Percentiles rank a stretch among this genome's conserved stretches.
Conservation (phyloP, 2,329 filamentous ascomycete genomes). For the Annulohypoxylon truncatum region DNA sequence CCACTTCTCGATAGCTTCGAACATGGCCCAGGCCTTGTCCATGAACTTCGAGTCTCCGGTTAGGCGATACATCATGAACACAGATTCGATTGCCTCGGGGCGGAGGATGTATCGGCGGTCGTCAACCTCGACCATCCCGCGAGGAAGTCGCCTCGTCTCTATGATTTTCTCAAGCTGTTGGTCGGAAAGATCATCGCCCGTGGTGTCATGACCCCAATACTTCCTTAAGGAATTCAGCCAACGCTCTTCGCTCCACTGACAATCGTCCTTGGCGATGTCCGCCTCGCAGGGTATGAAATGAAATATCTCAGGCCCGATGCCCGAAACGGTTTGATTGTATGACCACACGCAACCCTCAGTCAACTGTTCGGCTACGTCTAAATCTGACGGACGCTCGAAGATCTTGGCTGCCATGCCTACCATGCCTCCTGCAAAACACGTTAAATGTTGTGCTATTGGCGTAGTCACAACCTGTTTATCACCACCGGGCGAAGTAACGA, state of each 20-base stretch:
- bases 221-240: constrained; percentile 45
- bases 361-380: constrained; percentile 67
- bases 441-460: constrained; percentile 64
- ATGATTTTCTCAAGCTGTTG: constrained; percentile 52
- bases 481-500: constrained; percentile 43
- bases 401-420: constrained; percentile 70
- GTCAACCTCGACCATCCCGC: constrained; percentile 66
- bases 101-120: constrained; percentile 73
- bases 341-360: constrained; percentile 74
- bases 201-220: constrained; percentile 44
- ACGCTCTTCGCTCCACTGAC: constrained; percentile 48
- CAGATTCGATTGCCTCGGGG: constrained; percentile 83
- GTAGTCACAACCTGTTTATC: constrained; percentile 46
- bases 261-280: constrained; percentile 45
- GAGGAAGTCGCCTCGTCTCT: constrained; percentile 59
- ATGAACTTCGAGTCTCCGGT: constrained; percentile 74
- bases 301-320: constrained; percentile 72
- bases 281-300: constrained; percentile 57
- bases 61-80: constrained; percentile 81
- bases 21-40: constrained; percentile 81
- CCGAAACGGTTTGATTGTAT: constrained; percentile 67
- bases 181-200: constrained; percentile 40
- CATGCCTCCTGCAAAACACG: constrained; percentile 75
- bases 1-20: constrained; percentile 69
- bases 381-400: constrained; percentile 66